Conservation (phyloP, 192 early-diverging fungal species). For the Backusella tuberculispora region DNA sequence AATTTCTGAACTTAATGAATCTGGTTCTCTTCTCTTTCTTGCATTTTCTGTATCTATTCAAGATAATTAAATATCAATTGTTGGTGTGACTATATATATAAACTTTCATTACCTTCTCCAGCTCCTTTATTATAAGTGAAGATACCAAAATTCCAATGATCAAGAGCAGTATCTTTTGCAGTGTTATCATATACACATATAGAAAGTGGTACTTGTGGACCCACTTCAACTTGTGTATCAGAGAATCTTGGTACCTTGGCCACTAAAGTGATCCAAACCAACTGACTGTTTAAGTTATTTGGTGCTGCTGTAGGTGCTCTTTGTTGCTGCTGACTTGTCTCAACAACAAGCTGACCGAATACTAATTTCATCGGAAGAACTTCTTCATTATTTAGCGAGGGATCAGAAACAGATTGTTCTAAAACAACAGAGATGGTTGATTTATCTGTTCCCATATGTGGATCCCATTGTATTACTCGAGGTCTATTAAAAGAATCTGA, state of each 20-base stretch:
- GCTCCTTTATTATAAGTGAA: conserved; percentile 22
- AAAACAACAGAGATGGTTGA: conserved; percentile 44
- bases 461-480: conserved; percentile 47
- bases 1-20: not conserved
- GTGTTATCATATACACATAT: conserved; percentile 9
- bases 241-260: conserved; percentile 9
- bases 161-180: conserved; percentile 1
- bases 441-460: conserved; percentile 44
- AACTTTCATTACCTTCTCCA: not conserved
- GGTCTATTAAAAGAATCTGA: conserved; percentile 12
- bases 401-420: conserved; percentile 25
- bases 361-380: conserved; percentile 46
- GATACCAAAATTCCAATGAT: conserved; percentile 23
- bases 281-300: not conserved
- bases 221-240: conserved; percentile 10
- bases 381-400: not conserved
- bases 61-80: not conserved
- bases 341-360: conserved; percentile 54
- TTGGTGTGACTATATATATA: not conserved
- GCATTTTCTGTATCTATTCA: not conserved
- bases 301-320: conserved; percentile 12
- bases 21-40: not conserved
- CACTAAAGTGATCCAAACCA: conserved; percentile 21
- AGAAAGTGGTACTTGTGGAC: conserved; percentile 19
- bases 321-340: conserved; percentile 46